Evolutionary conservation across 2,329 filamentous ascomycete genomes (phyloP), one percentile per base, ranked within the genome.

Genomic region (Fusarium sp.): DNA sequence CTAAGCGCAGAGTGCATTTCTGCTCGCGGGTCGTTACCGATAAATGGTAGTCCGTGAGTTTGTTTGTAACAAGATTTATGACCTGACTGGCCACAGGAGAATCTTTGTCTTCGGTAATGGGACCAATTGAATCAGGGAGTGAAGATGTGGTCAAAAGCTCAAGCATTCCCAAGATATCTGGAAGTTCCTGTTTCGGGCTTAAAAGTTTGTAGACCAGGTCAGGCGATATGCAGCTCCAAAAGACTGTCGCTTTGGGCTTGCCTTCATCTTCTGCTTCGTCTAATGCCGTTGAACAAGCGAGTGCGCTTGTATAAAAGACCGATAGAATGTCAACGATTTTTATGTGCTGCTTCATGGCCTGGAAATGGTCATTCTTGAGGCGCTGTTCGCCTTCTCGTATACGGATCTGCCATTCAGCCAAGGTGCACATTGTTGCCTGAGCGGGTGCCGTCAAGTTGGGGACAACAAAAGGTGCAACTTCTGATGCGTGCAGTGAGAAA

Each of bases 161-260:
- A 10, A 94, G 80, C 81, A 90, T 90, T 27, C 84, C 82, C 2
- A 87, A 79, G 53, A 92, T 89, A 49, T 93, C 88, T 3, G 82
- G 76, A 1, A 88, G 79, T 2, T 86, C 85, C 62, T 94, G 91
- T 55, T 88, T 89, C 30, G 87, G 86, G 61, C 87, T 89, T 2
- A 95, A 82, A 71, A 92, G 85, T 56, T 92, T 81, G 14, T 92
- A 78, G 11, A 91, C 85, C 66, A 91, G 89, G 44, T 91, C 87
- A 23, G 88, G 84, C 5, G 89, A 85, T 62, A 94, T 87, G 37
- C 83, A 78, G 62, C 82, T 85, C 92, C 92, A 96, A 71, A 94
- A 92, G 35, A 82, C 78, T 1, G 75, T 72, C 19, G 76, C 71
- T 19, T 75, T 75, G 45, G 76, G 73, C 47, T 76, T 72, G 30